These are phyloP conservation scores for Leucosporidium creatinivorum DNA, from an alignment of 768 basidiomycete species.

Conservation along the genomic window DNA sequence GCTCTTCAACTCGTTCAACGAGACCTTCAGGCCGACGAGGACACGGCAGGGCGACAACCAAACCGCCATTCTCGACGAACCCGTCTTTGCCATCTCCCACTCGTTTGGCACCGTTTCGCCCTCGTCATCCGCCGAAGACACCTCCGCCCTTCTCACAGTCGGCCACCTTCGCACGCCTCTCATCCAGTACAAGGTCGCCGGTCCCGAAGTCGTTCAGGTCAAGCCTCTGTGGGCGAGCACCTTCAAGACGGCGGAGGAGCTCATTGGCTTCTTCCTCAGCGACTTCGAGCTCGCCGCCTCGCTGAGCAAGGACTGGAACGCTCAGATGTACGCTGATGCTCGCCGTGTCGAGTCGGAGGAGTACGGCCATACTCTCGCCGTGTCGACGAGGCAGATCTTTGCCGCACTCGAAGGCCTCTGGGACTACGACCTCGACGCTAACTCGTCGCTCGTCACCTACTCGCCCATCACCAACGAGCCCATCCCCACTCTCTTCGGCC, in stretches of 20 bases:
- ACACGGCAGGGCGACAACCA: not conserved
- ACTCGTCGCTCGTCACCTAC: constrained; percentile 3
- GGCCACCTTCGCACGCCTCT: constrained; percentile 26
- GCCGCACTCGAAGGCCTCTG: constrained; percentile 23
- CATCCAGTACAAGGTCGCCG: constrained; percentile 15
- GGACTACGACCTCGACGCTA: constrained; percentile 11
- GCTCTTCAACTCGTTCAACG: not conserved
- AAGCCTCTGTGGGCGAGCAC: constrained; percentile 17
- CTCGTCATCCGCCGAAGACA: not conserved
- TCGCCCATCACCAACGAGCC: constrained; percentile 14
- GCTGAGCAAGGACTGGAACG: constrained; percentile 15
- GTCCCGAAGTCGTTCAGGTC: not conserved
- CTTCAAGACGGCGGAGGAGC: not conserved
- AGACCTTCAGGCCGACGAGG: constrained; percentile 4
- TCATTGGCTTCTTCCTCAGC: constrained; percentile 8
- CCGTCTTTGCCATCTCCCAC: constrained; percentile 27
- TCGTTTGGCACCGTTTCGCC: constrained; percentile 9
- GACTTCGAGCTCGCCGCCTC: constrained; percentile 2
- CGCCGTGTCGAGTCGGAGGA: constrained; percentile 17
- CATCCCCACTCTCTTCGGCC: not conserved
- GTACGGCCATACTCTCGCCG: constrained; percentile 18
- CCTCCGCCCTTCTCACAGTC: constrained; percentile 18
- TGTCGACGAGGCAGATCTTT: constrained; percentile 21
- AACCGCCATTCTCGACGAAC: constrained; percentile 12
- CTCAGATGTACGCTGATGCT: constrained; percentile 24